Percentiles rank a stretch among this genome's conserved stretches.
These are phyloP conservation scores for Ceratonia siliqua DNA, from an alignment of 306 rosid genomes.

Conservation along the genomic window DNA sequence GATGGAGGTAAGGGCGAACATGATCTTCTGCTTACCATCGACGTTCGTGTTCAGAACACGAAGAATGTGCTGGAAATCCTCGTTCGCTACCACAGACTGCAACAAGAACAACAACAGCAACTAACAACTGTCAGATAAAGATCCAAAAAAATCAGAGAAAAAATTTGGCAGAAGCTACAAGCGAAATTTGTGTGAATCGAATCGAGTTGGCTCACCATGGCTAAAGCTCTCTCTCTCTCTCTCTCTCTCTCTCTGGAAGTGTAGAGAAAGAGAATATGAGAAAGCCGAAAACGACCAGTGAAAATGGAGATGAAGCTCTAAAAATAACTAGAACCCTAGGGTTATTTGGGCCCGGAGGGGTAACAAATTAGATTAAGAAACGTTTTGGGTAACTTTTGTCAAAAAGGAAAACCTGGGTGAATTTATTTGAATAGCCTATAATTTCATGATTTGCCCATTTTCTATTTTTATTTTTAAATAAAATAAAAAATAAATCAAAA, in stretches of 20 bases:
- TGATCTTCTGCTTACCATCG: constrained; percentile 16
- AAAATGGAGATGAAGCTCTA: background rate
- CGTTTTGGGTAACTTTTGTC: background rate
- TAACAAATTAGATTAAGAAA: background rate
- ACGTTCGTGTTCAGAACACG: constrained; percentile 16
- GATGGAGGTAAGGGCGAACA: constrained; percentile 19
- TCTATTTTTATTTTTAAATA: too few relatives aligned
- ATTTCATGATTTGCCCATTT: background rate
- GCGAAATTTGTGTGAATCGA: background rate
- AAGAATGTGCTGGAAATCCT: constrained; percentile 21
- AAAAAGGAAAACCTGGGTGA: background rate
- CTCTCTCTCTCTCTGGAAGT: background rate
- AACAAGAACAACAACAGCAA: background rate
- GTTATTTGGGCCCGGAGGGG: background rate
- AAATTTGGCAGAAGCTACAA: background rate
- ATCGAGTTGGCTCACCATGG: background rate
- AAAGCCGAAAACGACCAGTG: background rate
- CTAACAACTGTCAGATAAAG: background rate
- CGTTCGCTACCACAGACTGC: constrained; percentile 16
- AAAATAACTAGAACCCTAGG: background rate
- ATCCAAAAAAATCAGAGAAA: background rate
- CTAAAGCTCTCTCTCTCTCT: background rate
- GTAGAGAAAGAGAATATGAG: background rate
- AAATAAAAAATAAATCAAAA: too few relatives aligned
- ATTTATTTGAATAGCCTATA: background rate